Base-by-base conservation (phyloP, 371 early-diverging fungal species). In the Mortierella sp. region DNA sequence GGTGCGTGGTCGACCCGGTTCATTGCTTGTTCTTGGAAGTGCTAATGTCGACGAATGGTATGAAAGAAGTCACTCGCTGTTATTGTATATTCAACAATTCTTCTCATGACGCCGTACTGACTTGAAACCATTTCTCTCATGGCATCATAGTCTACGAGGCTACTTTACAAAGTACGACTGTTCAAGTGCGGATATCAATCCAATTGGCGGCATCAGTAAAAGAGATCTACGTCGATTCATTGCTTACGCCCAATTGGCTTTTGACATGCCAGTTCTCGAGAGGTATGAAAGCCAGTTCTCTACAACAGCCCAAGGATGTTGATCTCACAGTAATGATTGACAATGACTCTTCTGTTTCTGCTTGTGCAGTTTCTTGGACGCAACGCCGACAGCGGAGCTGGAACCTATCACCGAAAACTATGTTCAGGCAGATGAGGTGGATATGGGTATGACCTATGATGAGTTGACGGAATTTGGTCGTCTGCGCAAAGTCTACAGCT, bases 101-200 rank as follows among this genome's bases (percentile, higher is more conserved):
- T 7, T 34, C 34, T n/a, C n/a, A n/a, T n/a, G n/a, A n/a, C n/a
- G n/a, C n/a, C n/a, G n/a, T n/a, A 34, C 10, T 34, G 34, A 34
- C 34, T 34, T 4, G 34, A 10, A 34, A 10, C 34, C 34, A 7
- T 50, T 39, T 48, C 34, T 44, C 25, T 25, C 10, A 12, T n/a
- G 10, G 1, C n/a, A 29, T 22, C 13, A 16, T 70, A 88, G 92
- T 62, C 81, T 99, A 52, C 88, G 98, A 47, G 99, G 98, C 3
- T 98, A 99, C 65, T 88, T 97, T 45, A 99, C 99, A 29, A 99
- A 99, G 71, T 98, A 98, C 79, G 98, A 99, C 68, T 98, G 98
- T 67, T 96, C 97, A 17, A 94, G 94, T 74, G 99, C 98, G 0
- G 98, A 98, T 79, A 80, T 99, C 31, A 98, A 98, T 63, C 98